These are phyloP conservation scores for Geotrichum europaeum DNA, from an alignment of 1,139 yeast species.

Conservation along the genomic window DNA sequence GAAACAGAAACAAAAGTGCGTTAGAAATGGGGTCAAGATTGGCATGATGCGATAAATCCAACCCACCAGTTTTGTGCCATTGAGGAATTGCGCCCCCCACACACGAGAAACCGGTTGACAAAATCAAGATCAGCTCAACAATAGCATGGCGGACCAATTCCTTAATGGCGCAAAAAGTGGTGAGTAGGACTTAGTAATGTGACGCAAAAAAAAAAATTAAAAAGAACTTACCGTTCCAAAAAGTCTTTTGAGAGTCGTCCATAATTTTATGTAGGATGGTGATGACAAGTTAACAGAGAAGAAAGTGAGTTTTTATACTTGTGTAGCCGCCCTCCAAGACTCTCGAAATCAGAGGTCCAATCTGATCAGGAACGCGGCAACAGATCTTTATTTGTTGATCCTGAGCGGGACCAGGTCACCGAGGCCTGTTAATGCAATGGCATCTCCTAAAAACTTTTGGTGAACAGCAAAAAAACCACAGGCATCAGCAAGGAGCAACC, in stretches of 20 bases:
- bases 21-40: neutral
- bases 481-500: too few relatives aligned
- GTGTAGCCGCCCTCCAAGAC: neutral
- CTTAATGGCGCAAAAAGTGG: too few relatives aligned
- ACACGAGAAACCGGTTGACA: too few relatives aligned
- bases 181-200: too few relatives aligned
- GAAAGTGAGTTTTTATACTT: neutral
- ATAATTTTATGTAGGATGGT: neutral
- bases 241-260: constrained; percentile 5
- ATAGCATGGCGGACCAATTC: too few relatives aligned
- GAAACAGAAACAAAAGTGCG: neutral
- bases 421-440: neutral
- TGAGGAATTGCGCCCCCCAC: too few relatives aligned
- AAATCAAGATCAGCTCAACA: too few relatives aligned
- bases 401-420: neutral
- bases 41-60: neutral
- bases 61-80: too few relatives aligned
- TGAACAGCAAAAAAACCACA: too few relatives aligned
- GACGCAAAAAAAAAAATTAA: too few relatives aligned
- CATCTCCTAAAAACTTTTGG: too few relatives aligned
- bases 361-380: neutral
- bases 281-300: neutral
- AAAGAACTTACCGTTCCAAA: constrained; percentile 16
- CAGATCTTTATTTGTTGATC: neutral
- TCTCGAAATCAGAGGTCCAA: neutral